Evolutionary conservation across 2,329 filamentous ascomycete species (phyloP).

Genomic region (Tolypocladium paradoxum): DNA sequence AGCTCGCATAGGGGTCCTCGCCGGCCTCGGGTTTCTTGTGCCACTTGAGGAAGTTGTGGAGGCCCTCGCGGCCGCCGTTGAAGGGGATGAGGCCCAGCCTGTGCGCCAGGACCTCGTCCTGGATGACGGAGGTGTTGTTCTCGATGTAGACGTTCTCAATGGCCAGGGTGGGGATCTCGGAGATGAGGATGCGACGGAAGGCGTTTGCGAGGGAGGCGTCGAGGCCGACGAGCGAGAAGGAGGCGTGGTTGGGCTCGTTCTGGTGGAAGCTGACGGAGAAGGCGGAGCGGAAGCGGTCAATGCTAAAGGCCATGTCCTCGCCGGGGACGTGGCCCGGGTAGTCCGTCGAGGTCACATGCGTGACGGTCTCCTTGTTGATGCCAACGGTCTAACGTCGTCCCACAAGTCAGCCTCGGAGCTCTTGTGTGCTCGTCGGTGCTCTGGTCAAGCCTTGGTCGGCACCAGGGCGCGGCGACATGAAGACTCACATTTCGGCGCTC

Average conservation of each 20-base stretch:
- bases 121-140: conserved; percentile 96
- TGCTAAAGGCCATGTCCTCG: conserved; percentile 73
- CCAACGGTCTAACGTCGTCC: conserved; percentile 55
- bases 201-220: conserved; percentile 94
- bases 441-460: neutral
- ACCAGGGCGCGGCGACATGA: neutral
- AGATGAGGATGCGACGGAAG: conserved; percentile 89
- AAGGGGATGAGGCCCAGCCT: conserved; percentile 86
- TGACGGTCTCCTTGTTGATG: conserved; percentile 83
- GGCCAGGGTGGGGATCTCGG: conserved; percentile 88
- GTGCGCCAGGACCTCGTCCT: conserved; percentile 91
- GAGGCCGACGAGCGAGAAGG: conserved; percentile 84
- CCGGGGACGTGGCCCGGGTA: conserved; percentile 86
- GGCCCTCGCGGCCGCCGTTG: conserved; percentile 63
- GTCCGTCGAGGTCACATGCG: conserved; percentile 79
- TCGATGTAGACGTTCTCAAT: conserved; percentile 89
- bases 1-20: conserved; percentile 48
- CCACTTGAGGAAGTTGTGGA: conserved; percentile 72
- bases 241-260: conserved; percentile 64
- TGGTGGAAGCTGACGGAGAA: conserved; percentile 76
- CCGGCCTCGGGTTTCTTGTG: conserved; percentile 59
- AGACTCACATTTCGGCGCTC: conserved; percentile 47
- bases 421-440: no score
- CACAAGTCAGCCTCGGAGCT: conserved; percentile 4
- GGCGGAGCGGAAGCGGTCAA: conserved; percentile 58